phyloP scores from a whole-genome alignment of 257 asterid species.

The Orobanche coerulescens region DNA sequence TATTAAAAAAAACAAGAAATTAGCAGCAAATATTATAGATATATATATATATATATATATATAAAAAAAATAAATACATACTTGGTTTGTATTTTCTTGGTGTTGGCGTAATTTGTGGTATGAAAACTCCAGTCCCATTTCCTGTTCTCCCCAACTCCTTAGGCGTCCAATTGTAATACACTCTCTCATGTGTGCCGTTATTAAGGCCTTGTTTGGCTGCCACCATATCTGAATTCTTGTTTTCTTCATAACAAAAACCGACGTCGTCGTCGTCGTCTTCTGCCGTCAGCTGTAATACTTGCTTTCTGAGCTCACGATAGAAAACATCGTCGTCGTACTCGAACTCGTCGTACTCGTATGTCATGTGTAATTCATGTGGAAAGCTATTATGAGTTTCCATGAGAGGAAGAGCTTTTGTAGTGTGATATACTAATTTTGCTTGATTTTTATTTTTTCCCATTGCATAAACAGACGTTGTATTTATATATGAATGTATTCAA shows the following conservation, averaged over 20 bases:
- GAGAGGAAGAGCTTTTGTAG: neutral
- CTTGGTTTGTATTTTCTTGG: conserved; percentile 42
- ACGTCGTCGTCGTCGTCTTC: conserved; percentile 45
- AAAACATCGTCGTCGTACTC: conserved; percentile 52
- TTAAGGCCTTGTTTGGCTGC: conserved; percentile 13
- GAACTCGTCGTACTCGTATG: conserved; percentile 21
- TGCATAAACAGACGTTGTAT: neutral
- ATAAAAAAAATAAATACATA: conserved; percentile 19
- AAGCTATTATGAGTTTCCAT: conserved; percentile 29
- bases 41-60: neutral
- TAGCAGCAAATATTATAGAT: neutral
- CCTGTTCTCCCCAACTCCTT: conserved; percentile 50
- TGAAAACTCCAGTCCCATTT: conserved; percentile 81
- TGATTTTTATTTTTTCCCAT: neutral
- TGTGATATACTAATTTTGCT: neutral
- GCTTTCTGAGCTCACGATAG: conserved; percentile 45
- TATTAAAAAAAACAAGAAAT: neutral
- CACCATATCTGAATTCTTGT: conserved; percentile 1
- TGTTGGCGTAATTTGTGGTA: conserved; percentile 50
- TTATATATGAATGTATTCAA: neutral
- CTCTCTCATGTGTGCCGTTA: neutral
- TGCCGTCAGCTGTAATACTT: conserved; percentile 43
- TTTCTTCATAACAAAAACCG: conserved; percentile 18
- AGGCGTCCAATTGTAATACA: conserved; percentile 27
- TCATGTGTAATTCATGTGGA: conserved; percentile 20